These are phyloP conservation scores for Sonneratia alba DNA, from an alignment of 345 rosid genomes.

Conservation along the genomic window DNA sequence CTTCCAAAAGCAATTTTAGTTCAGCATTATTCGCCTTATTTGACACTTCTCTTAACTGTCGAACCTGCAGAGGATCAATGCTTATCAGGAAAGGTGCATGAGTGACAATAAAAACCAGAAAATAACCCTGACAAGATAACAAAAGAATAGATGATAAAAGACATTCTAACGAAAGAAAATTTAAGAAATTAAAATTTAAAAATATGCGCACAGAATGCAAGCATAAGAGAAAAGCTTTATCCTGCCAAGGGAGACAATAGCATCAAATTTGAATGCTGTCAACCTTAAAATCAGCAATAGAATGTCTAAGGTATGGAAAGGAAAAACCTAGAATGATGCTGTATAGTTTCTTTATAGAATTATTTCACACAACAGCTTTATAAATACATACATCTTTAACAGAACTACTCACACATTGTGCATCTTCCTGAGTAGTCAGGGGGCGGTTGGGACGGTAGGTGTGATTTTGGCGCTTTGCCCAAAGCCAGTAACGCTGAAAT, in stretches of 20 bases:
- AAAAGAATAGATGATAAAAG: neutral
- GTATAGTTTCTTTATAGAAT: neutral
- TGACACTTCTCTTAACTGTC: constrained; percentile 31
- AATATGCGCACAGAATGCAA: neutral
- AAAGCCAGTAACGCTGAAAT: constrained; percentile 62
- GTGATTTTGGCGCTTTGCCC: constrained; percentile 34
- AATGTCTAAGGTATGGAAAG: neutral
- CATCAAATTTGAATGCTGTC: neutral
- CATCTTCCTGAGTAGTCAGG: constrained; percentile 32
- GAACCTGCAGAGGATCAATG: constrained; percentile 21
- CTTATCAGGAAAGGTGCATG: neutral
- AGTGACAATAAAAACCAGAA: no score
- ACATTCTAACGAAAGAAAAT: neutral
- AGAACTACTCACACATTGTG: constrained; percentile 26
- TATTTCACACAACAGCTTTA: neutral
- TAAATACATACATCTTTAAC: neutral
- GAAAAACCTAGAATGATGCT: neutral
- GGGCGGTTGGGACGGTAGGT: constrained; percentile 42
- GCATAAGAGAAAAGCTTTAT: neutral
- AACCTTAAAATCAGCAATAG: neutral
- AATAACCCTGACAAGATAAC: neutral
- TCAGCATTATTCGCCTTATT: constrained; percentile 26
- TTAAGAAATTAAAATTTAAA: neutral
- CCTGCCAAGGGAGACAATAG: neutral
- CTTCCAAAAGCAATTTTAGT: constrained; percentile 38